These are phyloP conservation scores for Cladosporium velox DNA, from an alignment of 2,329 filamentous ascomycete genomes.

Conservation along the genomic window DNA sequence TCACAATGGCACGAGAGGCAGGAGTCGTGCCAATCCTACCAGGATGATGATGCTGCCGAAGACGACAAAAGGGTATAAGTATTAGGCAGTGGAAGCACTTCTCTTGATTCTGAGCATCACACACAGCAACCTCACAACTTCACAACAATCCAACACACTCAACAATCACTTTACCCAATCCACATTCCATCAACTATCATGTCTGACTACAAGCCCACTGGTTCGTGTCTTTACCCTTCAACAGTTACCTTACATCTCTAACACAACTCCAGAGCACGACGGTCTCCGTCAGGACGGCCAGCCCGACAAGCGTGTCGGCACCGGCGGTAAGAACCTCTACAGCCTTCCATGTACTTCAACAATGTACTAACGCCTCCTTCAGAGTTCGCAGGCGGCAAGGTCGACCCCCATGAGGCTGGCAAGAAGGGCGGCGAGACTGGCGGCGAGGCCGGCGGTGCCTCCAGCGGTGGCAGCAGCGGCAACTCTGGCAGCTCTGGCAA, in stretches of 20 bases:
- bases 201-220: constrained; percentile 43
- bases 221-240: constrained; percentile 20
- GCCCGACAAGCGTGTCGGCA: constrained; percentile 45
- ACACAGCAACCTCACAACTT: neutral
- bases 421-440: constrained; percentile 40
- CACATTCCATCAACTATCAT: constrained; percentile 25
- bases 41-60: neutral
- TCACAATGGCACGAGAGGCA: neutral
- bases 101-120: neutral
- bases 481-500: neutral
- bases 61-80: neutral
- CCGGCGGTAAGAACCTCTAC: constrained; percentile 32
- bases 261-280: constrained; percentile 40
- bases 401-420: constrained; percentile 45
- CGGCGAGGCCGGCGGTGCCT: neutral
- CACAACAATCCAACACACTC: neutral
- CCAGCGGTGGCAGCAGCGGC: neutral
- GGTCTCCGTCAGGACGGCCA: constrained; percentile 47
- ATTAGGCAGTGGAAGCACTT: neutral
- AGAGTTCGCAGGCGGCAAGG: constrained; percentile 45
- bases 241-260: neutral
- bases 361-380: neutral
- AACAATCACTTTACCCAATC: neutral
- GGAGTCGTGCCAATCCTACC: neutral
- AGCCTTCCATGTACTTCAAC: neutral